Evolutionary conservation across 768 basidiomycete species (phyloP).

Genomic region (Russula dissimulans): DNA sequence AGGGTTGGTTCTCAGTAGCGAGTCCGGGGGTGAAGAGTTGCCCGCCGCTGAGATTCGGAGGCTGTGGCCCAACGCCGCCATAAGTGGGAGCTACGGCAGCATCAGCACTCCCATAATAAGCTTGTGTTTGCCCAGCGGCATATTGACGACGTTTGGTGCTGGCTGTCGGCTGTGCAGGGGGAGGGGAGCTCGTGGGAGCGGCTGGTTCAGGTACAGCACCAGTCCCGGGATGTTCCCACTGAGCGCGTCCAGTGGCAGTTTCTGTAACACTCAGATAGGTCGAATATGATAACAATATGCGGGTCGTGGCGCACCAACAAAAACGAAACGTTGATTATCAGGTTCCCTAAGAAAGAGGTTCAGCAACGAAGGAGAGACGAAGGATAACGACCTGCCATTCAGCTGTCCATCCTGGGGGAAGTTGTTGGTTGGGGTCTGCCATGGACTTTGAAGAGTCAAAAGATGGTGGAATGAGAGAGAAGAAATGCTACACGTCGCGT

Average conservation of each 20-base stretch:
- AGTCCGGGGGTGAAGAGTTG: conserved; percentile 86
- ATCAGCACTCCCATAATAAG: conserved; percentile 56
- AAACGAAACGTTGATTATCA: conserved; percentile 73
- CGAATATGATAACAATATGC: neutral
- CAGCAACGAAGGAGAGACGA: conserved; percentile 3
- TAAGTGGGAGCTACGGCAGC: conserved; percentile 35
- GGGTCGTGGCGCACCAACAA: conserved; percentile 60
- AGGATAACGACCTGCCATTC: conserved; percentile 59
- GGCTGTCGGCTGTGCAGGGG: conserved; percentile 27
- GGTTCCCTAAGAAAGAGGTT: conserved; percentile 51
- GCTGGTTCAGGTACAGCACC: conserved; percentile 31
- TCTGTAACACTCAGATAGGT: conserved; percentile 40
- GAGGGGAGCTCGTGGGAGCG: conserved; percentile 37
- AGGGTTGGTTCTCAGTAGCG: conserved; percentile 57
- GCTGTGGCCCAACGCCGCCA: conserved; percentile 36
- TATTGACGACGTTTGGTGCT: conserved; percentile 80
- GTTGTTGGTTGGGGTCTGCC: conserved; percentile 48
- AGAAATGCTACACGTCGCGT: conserved; percentile 12
- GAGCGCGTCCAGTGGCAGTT: conserved; percentile 69
- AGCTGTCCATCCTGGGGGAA: conserved; percentile 89
- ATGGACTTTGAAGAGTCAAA: conserved; percentile 23
- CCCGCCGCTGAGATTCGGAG: conserved; percentile 31
- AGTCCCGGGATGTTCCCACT: conserved; percentile 75
- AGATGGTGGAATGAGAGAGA: neutral
- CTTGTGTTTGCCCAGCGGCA: conserved; percentile 88